These are phyloP conservation scores for Cucurbita moschata DNA, from an alignment of 306 rosid species.

Conservation along the genomic window DNA sequence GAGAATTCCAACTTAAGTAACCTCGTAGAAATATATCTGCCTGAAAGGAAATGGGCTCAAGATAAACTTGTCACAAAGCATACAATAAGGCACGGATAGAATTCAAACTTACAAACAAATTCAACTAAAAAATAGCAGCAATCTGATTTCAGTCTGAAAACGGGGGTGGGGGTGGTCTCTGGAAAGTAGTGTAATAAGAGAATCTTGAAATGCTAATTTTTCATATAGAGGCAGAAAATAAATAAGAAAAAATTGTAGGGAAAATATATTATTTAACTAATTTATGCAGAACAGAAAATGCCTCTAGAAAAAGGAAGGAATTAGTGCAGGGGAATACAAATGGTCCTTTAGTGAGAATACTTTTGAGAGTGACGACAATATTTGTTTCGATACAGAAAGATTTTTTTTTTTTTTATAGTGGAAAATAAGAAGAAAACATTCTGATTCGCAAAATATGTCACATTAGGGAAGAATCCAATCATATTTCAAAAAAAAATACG, in stretches of 20 bases:
- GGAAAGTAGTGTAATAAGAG: no score
- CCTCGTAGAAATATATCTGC: slow-evolving; percentile 78
- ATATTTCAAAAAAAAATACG: background rate
- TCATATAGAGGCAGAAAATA: background rate
- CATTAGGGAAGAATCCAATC: background rate
- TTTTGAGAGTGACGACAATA: background rate
- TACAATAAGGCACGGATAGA: background rate
- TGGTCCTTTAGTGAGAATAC: background rate
- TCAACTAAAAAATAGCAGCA: background rate
- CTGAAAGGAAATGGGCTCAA: slow-evolving; percentile 22
- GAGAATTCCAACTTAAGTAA: slow-evolving; percentile 83
- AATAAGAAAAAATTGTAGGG: background rate
- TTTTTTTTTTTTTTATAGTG: background rate
- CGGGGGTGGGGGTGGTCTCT: no score
- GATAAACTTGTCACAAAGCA: background rate
- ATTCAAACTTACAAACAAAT: background rate
- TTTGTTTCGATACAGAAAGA: background rate
- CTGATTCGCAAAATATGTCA: background rate
- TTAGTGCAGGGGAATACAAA: background rate
- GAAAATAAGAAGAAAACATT: background rate
- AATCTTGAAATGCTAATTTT: background rate
- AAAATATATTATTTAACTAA: background rate
- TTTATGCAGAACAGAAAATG: background rate
- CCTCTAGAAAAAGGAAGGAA: background rate
- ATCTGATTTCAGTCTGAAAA: background rate